A percentile compares a stretch with the other conserved stretches of the same genome.
phyloP scores from a whole-genome alignment of 306 rosid genomes.

The Inga laurina region DNA sequence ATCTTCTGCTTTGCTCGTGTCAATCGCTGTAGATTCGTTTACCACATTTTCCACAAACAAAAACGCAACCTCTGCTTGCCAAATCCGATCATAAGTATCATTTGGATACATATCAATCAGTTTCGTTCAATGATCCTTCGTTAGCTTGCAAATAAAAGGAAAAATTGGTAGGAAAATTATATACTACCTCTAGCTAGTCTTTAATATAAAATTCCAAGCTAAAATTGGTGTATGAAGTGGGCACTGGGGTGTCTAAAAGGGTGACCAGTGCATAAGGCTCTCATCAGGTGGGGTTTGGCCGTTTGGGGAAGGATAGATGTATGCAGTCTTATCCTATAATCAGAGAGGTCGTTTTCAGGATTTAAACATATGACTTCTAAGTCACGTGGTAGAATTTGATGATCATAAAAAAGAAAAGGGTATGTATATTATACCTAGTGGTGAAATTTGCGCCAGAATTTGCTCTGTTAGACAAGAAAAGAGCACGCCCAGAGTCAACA shows the following conservation, averaged over 20 bases:
- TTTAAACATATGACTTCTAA: too few species aligned
- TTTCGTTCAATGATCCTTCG: not conserved
- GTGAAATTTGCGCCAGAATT: constrained; percentile 17
- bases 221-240: too few species aligned
- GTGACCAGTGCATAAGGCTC: too few species aligned
- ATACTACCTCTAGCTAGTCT: too few species aligned
- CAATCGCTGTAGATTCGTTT: constrained; percentile 4
- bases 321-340: too few species aligned
- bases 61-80: constrained; percentile 1
- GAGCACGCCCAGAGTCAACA: not conserved
- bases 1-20: constrained; percentile 22
- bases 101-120: constrained; percentile 21
- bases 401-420: not conserved
- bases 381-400: too few species aligned
- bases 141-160: not conserved
- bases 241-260: too few species aligned
- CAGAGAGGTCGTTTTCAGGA: too few species aligned
- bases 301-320: too few species aligned
- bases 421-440: constrained; percentile 6
- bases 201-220: too few species aligned
- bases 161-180: not conserved
- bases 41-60: not conserved
- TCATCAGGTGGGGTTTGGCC: too few species aligned
- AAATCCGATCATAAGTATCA: constrained; percentile 35
- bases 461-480: not conserved